A percentile compares a stretch with the other conserved stretches of the same genome.
These are phyloP conservation scores for Benincasa hispida DNA, from an alignment of 306 rosid species.

Conservation along the genomic window DNA sequence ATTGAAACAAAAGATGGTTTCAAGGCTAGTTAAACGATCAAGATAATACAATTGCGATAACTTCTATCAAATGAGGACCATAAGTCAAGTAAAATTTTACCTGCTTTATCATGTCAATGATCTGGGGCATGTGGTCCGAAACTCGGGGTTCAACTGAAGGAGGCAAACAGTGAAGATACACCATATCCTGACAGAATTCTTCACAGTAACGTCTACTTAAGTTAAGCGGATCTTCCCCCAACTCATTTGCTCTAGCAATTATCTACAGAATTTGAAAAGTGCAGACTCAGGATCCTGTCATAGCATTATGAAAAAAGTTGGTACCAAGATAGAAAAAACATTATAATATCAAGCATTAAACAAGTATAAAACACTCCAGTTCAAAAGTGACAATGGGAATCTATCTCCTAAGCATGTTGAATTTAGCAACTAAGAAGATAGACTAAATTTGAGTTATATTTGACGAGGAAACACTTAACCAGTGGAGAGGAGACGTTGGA, in stretches of 20 bases:
- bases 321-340: conserved; percentile 24
- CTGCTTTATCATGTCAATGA: conserved; percentile 76
- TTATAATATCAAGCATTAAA: conserved; percentile 8
- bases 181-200: conserved; percentile 75
- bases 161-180: conserved; percentile 53
- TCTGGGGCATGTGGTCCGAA: conserved; percentile 84
- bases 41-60: neutral
- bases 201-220: conserved; percentile 70
- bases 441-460: neutral
- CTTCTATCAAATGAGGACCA: neutral
- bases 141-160: conserved; percentile 89
- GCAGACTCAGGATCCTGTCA: conserved; percentile 97
- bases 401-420: neutral
- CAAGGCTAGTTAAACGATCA: neutral
- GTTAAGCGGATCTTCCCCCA: conserved; percentile 79
- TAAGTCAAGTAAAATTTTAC: conserved; percentile 18
- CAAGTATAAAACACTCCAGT: neutral
- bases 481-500: neutral
- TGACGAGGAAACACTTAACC: neutral
- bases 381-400: neutral
- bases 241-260: conserved; percentile 71
- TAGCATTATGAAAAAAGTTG: conserved; percentile 53
- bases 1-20: neutral
- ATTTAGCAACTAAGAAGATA: neutral
- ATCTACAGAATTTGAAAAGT: conserved; percentile 93